Evolutionary conservation across 495 filamentous ascomycete genomes (phyloP).

Genomic region (Penicillium macrosclerotiorum): DNA sequence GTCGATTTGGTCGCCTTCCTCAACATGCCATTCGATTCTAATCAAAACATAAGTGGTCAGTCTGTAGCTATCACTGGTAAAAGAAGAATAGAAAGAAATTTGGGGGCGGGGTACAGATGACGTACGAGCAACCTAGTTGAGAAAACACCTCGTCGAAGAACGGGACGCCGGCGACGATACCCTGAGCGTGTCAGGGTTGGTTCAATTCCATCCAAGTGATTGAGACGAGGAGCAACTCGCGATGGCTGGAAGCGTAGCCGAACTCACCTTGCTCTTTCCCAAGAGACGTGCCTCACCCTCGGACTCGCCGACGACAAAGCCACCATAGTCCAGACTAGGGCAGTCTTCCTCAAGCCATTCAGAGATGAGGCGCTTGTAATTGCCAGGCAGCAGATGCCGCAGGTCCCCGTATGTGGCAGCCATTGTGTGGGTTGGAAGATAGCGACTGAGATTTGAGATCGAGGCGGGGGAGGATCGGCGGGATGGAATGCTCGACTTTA

Average conservation of each 20-base stretch:
- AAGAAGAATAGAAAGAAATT: background rate
- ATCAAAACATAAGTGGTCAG: background rate
- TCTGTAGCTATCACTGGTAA: background rate
- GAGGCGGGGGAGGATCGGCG: slow-evolving; percentile 10
- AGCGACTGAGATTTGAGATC: background rate
- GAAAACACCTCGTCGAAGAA: slow-evolving; percentile 94
- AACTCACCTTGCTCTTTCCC: slow-evolving; percentile 72
- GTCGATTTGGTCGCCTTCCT: slow-evolving; percentile 68
- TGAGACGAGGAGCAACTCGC: no score
- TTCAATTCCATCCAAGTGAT: background rate
- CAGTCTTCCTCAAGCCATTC: slow-evolving; percentile 94
- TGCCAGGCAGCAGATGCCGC: slow-evolving; percentile 77
- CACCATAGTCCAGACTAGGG: slow-evolving; percentile 93
- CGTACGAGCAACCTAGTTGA: slow-evolving; percentile 79
- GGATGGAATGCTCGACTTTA: slow-evolving; percentile 1
- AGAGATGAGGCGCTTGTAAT: slow-evolving; percentile 77
- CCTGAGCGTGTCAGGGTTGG: slow-evolving; percentile 34
- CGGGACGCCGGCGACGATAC: slow-evolving; percentile 86
- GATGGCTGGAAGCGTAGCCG: background rate
- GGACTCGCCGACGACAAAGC: slow-evolving; percentile 88
- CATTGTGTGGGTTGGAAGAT: slow-evolving; percentile 29
- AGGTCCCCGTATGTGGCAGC: slow-evolving; percentile 69
- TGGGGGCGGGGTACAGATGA: background rate
- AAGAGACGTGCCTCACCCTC: slow-evolving; percentile 76
- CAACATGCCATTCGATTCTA: slow-evolving; percentile 80